phyloP scores from a whole-genome alignment of 208 protist genomes.

The Wallacemonas rigidus region DNA sequence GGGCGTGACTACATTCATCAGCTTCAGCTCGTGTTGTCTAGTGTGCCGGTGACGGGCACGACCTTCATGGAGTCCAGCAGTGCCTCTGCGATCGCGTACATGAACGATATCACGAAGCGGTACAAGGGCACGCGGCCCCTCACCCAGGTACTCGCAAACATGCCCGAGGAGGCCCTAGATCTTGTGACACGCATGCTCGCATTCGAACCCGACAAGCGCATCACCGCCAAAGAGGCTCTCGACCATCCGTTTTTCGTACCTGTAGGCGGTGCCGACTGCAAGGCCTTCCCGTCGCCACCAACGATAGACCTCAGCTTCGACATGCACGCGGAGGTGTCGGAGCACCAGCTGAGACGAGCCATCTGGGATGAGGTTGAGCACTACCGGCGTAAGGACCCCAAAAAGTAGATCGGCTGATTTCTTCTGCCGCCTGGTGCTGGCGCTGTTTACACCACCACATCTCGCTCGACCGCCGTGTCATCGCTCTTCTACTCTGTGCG shows the following conservation, averaged over 20 bases:
- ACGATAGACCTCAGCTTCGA: slow-evolving; percentile 77
- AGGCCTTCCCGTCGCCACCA: slow-evolving; percentile 37
- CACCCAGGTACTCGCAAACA: slow-evolving; percentile 36
- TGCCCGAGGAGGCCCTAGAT: slow-evolving; percentile 84
- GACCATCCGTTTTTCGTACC: slow-evolving; percentile 84
- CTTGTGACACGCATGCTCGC: slow-evolving; percentile 89
- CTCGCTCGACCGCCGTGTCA: too few relatives aligned
- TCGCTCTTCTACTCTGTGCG: too few relatives aligned
- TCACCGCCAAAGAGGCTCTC: slow-evolving; percentile 86
- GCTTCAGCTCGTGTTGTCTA: slow-evolving; percentile 86
- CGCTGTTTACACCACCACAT: neutral
- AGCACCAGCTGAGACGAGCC: slow-evolving; percentile 74
- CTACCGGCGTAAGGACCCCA: slow-evolving; percentile 50
- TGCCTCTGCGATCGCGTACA: slow-evolving; percentile 43
- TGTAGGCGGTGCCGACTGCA: slow-evolving; percentile 49
- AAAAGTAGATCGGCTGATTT: slow-evolving; percentile 23
- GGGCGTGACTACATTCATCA: slow-evolving; percentile 91
- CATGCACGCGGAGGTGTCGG: slow-evolving; percentile 86
- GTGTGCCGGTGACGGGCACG: slow-evolving; percentile 63
- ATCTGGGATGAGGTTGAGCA: slow-evolving; percentile 80
- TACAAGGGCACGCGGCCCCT: slow-evolving; percentile 66
- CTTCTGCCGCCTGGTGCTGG: neutral
- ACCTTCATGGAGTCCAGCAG: slow-evolving; percentile 63
- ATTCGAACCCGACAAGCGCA: slow-evolving; percentile 89
- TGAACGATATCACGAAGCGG: slow-evolving; percentile 79